Conservation (phyloP, 1,284 basidiomycete species). For the Leccinum griseonigrum region DNA sequence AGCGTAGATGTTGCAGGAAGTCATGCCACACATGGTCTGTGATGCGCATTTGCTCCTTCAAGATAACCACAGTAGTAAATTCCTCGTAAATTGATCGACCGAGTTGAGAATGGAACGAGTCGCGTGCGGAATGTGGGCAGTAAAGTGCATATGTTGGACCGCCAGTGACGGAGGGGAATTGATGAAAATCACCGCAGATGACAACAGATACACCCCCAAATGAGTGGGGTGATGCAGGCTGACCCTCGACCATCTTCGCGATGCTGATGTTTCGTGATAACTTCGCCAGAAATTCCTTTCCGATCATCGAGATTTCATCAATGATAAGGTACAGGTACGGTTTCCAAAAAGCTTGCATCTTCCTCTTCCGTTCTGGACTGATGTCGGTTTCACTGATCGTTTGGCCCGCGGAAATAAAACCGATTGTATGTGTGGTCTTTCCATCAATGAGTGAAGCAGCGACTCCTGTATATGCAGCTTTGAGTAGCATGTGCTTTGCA, state of each 20-base stretch:
- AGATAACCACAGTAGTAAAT: not conserved
- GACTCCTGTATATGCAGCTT: constrained; percentile 6
- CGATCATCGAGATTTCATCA: not conserved
- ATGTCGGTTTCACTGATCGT: not conserved
- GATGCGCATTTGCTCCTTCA: not conserved
- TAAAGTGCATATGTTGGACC: not conserved
- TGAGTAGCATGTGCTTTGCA: not conserved
- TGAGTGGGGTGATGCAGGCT: not conserved
- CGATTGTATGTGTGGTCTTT: constrained; percentile 4
- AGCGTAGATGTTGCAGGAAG: not conserved
- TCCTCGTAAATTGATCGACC: not conserved
- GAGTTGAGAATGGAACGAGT: not conserved
- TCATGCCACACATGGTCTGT: not conserved
- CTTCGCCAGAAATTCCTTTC: not conserved
- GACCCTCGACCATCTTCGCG: not conserved
- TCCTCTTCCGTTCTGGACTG: not conserved
- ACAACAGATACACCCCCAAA: not conserved
- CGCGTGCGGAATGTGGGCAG: not conserved
- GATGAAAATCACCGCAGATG: not conserved
- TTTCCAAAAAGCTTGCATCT: not conserved
- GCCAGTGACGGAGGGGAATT: not conserved
- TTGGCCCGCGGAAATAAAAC: not conserved
- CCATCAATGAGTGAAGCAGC: constrained; percentile 7
- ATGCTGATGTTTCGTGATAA: not conserved
- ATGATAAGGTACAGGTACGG: not conserved